Percentiles rank a stretch among this genome's conserved stretches.
Evolutionary conservation across 1,139 yeast species (phyloP).

Genomic region (Geotrichum carabidarum): DNA sequence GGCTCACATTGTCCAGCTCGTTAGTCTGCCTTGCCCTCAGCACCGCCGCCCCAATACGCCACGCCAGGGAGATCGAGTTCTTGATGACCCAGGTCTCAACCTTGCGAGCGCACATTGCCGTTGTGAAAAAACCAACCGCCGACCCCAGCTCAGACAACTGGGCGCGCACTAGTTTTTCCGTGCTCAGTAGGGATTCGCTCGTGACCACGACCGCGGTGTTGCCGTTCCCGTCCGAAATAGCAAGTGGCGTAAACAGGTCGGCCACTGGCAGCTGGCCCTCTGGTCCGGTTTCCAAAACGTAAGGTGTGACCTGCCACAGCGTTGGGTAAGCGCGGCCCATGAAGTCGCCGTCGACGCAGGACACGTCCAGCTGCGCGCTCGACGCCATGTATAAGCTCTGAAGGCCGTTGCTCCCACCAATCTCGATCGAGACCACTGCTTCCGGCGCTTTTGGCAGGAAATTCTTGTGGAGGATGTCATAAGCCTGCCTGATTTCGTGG

Average conservation of each 20-base stretch:
- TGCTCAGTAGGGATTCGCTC: conserved; percentile 37
- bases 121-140: conserved; percentile 40
- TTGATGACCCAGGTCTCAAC: conserved; percentile 22
- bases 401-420: conserved; percentile 47
- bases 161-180: conserved; percentile 43
- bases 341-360: conserved; percentile 42
- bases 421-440: conserved; percentile 40
- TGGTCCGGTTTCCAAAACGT: conserved; percentile 22
- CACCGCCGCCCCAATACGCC: conserved; percentile 49
- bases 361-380: conserved; percentile 34
- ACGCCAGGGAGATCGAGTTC: conserved; percentile 40
- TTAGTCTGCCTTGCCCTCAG: conserved; percentile 38
- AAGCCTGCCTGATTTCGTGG: conserved; percentile 38
- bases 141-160: conserved; percentile 42
- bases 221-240: conserved; percentile 46
- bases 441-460: conserved; percentile 30
- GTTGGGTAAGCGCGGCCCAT: conserved; percentile 50
- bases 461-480: conserved; percentile 34
- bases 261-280: conserved; percentile 23
- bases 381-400: conserved; percentile 36
- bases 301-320: conserved; percentile 41
- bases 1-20: conserved; percentile 39
- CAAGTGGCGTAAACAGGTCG: conserved; percentile 37
- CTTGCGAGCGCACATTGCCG: conserved; percentile 36
- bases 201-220: conserved; percentile 39